Base-by-base conservation (phyloP, 2,329 filamentous ascomycete species). In the Exophiala sp. region DNA sequence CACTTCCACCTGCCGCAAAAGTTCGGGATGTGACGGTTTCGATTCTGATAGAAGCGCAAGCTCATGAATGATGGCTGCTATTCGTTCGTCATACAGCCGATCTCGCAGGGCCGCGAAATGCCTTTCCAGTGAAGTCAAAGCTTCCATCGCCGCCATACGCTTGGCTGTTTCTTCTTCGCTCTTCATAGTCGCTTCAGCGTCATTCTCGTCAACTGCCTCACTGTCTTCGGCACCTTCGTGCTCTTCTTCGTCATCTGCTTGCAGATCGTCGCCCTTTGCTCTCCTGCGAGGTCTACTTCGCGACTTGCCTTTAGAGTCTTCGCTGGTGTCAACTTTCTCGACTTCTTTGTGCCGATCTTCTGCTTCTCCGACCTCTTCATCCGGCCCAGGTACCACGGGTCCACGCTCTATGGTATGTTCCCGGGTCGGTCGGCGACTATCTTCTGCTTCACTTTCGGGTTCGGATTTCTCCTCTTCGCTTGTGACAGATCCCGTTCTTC, bases 71-170 rank as follows among this genome's bases (percentile, higher is more conserved):
- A 95, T 78, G 65, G 89, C 85, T 47, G 88, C 86, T 18, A 99
- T 80, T 59, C 90, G 84, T 70, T 97, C 92, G 66, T 94, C 89
- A 70, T 91, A 94, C 39, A 96, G 80, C 61, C 91, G 39, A 62
- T 79, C 91, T 65, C 91, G 83, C 66, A 97, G 89, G 14, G 87
- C 81, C 55, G 86, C 84, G 72, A 99, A 99, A 67, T 94, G 89
- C 69, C 87, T 87, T 68, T 97, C 92, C 40, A 99, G 87, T 14
- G 83, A 81, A 14, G 83, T 79, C 63, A 96, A 80, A 62, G 90
- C 84, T 52, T 91, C 88, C 66, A 91, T 86, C 0, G 91, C 91
- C 33, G 82, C 81, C 66, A 85, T 85, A 73, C 92, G 94, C 66
- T 84, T 85, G 65, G 88, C 83, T 61, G 88, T 69, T 64, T 78